Evolutionary conservation across 441 rosid species (phyloP).

Genomic region (Francoa sonchifolia): DNA sequence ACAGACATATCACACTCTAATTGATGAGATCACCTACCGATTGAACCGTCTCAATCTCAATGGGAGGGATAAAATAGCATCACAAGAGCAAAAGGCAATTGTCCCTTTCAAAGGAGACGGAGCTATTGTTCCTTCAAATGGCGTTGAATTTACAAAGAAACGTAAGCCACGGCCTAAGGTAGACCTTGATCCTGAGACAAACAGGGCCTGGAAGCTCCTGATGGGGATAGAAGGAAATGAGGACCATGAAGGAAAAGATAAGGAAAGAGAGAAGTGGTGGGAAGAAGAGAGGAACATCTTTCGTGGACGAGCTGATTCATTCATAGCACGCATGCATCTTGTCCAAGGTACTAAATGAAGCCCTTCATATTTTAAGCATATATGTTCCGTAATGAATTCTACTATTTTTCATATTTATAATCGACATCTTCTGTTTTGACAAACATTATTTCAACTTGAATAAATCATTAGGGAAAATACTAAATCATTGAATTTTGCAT

Average conservation of each 20-base stretch:
- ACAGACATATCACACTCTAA: conserved; percentile 14
- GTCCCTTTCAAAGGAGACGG: conserved; percentile 43
- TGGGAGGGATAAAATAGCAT: conserved; percentile 17
- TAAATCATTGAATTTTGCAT: too few species aligned
- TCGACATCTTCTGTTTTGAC: too few species aligned
- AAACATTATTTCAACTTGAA: too few species aligned
- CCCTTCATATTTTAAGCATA: conserved; percentile 11
- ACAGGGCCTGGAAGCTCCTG: conserved; percentile 73
- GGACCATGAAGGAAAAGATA: conserved; percentile 33
- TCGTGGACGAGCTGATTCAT: conserved; percentile 69
- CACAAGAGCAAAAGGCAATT: too few species aligned
- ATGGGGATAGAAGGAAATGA: conserved; percentile 64
- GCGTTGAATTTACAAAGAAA: conserved; percentile 34
- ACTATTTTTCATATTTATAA: not conserved
- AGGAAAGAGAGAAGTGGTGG: conserved; percentile 71
- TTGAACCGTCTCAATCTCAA: conserved; percentile 36
- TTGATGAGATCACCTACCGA: conserved; percentile 37
- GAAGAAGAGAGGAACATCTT: conserved; percentile 77
- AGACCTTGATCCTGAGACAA: conserved; percentile 81
- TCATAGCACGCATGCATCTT: conserved; percentile 94
- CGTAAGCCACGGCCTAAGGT: conserved; percentile 73
- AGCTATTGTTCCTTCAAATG: conserved; percentile 42
- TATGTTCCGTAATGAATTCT: conserved; percentile 2
- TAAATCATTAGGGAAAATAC: too few species aligned
- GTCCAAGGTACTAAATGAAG: conserved; percentile 61